Conservation (phyloP, 2,329 filamentous ascomycete genomes). For the Colletotrichum liriopes region DNA sequence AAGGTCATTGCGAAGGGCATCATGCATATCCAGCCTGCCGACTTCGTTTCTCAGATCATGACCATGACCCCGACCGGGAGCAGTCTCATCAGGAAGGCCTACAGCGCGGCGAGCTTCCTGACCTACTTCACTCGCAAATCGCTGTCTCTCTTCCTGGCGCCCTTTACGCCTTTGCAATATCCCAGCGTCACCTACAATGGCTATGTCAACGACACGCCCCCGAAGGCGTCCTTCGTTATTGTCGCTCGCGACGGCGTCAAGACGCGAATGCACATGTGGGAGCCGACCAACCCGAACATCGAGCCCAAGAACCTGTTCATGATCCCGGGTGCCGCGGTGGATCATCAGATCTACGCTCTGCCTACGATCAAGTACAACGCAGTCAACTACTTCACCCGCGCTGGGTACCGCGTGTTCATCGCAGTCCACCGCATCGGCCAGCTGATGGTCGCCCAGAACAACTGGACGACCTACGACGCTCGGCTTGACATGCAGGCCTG, state of each 20-base stretch:
- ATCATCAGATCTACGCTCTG: slow-evolving; percentile 74
- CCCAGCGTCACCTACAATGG: slow-evolving; percentile 63
- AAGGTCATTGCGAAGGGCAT: slow-evolving; percentile 71
- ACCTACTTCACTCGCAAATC: slow-evolving; percentile 71
- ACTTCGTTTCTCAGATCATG: slow-evolving; percentile 70
- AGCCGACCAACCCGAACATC: slow-evolving; percentile 59
- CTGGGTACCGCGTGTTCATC: slow-evolving; percentile 73
- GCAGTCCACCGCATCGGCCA: slow-evolving; percentile 72
- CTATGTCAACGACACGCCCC: slow-evolving; percentile 67
- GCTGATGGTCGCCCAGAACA: slow-evolving; percentile 63
- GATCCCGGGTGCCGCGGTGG: slow-evolving; percentile 74
- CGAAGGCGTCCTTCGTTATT: slow-evolving; percentile 61
- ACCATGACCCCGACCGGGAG: slow-evolving; percentile 68
- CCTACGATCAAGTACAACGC: slow-evolving; percentile 76
- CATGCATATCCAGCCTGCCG: slow-evolving; percentile 67
- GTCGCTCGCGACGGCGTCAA: slow-evolving; percentile 67
- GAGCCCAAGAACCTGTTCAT: slow-evolving; percentile 69
- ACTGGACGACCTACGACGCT: slow-evolving; percentile 73
- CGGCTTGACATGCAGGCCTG: slow-evolving; percentile 72
- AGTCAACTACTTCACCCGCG: slow-evolving; percentile 73
- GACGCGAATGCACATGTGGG: slow-evolving; percentile 71
- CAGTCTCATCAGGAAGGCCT: slow-evolving; percentile 59
- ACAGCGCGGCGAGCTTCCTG: slow-evolving; percentile 66
- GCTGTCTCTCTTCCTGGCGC: slow-evolving; percentile 67
- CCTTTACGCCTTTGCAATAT: slow-evolving; percentile 71